Base-by-base conservation (phyloP, 31 red algal genomes). In the Endocladia muricata region DNA sequence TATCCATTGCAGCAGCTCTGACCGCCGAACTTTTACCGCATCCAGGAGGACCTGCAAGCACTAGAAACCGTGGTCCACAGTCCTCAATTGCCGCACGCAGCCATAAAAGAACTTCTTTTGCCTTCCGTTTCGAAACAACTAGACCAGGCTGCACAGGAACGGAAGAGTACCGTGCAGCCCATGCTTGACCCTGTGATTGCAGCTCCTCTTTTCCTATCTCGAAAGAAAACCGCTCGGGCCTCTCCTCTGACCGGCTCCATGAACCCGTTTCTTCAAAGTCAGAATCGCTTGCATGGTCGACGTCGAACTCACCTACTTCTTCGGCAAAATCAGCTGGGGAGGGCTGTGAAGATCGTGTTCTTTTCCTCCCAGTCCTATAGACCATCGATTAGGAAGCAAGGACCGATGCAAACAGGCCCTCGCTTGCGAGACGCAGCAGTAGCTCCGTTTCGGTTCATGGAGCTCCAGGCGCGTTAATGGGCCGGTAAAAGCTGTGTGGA, bases 21-120 rank as follows among this genome's bases (percentile, higher is more conserved):
- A 85, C 39, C 9, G 82, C 82, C 11, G 70, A 72, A 1, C 26
- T 51, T 55, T 85, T 85, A 6, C 82, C 82, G 43, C 71, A 68
- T 11, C 82, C 82, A 4, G 82, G 82, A 1, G 82, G 82, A n/a
- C 82, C 82, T 17, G 70, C 58, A 11, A 85, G 43, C 29, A 85
- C 44, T 25, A 85, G 71, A 30, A 85, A 39, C 28, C 57, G 56
- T 22, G 82, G 82, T 1, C 43, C 41, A 8, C 35, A 33, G 40
- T 30, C 32, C 17, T 85, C 70, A 2, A 85, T 70, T 22, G 82
- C 82, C 1, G 43, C 41, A 28, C 33, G 4, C 11, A 85, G 58
- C 82, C 82, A 85, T 15, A 69, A 34, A 25, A 40, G 30, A 38
- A 85, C 59, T 41, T 85, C 61, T 37, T 75, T 76, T 13, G 55